Conservation (phyloP, 164 flowering plant genomes). For the Chimonanthus praecox region DNA sequence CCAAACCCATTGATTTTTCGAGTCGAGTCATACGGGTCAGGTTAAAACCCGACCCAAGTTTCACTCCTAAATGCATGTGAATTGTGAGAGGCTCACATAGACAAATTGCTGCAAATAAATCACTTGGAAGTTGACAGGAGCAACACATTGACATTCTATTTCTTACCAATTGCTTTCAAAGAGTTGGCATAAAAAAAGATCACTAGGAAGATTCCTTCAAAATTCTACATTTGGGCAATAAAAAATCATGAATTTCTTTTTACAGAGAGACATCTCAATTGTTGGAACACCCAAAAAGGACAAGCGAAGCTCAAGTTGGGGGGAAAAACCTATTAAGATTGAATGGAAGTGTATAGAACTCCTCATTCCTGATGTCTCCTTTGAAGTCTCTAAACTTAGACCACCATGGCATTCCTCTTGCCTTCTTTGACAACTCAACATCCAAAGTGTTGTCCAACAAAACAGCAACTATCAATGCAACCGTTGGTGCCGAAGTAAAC, state of each 20-base stretch:
- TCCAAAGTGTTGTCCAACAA: constrained; percentile 21
- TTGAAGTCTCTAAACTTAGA: constrained; percentile 19
- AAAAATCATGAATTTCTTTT: background rate
- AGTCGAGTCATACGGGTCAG: too few species aligned
- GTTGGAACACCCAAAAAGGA: background rate
- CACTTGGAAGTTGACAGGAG: too few species aligned
- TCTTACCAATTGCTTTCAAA: too few species aligned
- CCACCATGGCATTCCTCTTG: constrained; percentile 28
- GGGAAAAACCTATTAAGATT: constrained; percentile 21
- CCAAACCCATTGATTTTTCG: too few species aligned
- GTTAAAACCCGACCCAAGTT: too few species aligned
- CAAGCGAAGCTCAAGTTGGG: constrained; percentile 7
- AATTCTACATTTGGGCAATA: background rate
- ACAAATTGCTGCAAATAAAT: too few species aligned
- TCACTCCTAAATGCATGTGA: too few species aligned
- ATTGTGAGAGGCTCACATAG: too few species aligned
- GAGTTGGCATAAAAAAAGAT: too few species aligned
- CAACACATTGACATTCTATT: too few species aligned
- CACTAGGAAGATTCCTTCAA: background rate
- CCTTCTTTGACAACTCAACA: constrained; percentile 15
- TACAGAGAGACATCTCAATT: background rate
- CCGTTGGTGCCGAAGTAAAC: constrained; percentile 19
- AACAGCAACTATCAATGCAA: constrained; percentile 16
- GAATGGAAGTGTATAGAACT: constrained; percentile 22
- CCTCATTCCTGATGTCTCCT: constrained; percentile 21